Evolutionary conservation across 139 green algal species (phyloP).

Genomic region (Trebouxia sp.): DNA sequence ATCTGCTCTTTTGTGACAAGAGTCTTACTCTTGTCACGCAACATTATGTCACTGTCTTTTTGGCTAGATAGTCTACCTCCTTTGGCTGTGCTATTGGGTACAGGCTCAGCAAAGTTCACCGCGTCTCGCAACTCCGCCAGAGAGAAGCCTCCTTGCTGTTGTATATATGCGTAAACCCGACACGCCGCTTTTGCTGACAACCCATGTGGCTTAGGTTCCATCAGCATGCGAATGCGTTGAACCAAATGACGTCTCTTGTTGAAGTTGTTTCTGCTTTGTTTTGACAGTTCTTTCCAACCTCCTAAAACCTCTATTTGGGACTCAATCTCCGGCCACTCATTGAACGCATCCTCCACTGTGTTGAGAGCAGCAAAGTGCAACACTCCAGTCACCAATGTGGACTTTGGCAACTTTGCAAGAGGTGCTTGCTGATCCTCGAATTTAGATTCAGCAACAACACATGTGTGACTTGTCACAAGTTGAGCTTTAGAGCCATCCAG

Average conservation of each 20-base stretch:
- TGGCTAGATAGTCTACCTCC: conserved; percentile 20
- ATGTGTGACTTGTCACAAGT: conserved; percentile 20
- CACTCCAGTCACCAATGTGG: conserved; percentile 27
- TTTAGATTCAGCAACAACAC: conserved; percentile 25
- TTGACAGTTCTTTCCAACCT: conserved; percentile 27
- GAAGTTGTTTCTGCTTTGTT: conserved; percentile 30
- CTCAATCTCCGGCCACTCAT: conserved; percentile 32
- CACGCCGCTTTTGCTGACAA: conserved; percentile 27
- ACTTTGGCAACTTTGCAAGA: conserved; percentile 28
- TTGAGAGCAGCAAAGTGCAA: conserved; percentile 30
- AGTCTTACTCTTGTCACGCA: conserved; percentile 30
- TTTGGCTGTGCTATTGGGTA: conserved; percentile 25
- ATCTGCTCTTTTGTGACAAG: conserved; percentile 32
- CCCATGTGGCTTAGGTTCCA: conserved; percentile 27
- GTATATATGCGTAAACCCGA: conserved; percentile 25
- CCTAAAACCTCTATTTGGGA: conserved; percentile 23
- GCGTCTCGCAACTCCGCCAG: conserved; percentile 32
- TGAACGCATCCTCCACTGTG: conserved; percentile 24
- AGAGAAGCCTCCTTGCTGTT: conserved; percentile 26
- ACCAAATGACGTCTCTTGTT: conserved; percentile 29
- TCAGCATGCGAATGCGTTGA: conserved; percentile 32
- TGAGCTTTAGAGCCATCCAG: conserved; percentile 6
- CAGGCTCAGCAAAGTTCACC: conserved; percentile 29
- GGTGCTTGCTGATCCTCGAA: conserved; percentile 27
- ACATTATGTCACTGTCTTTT: conserved; percentile 28